Evolutionary conservation across 1,284 basidiomycete genomes (phyloP), one percentile per base, ranked within the genome.

Genomic region (Somion occarium): DNA sequence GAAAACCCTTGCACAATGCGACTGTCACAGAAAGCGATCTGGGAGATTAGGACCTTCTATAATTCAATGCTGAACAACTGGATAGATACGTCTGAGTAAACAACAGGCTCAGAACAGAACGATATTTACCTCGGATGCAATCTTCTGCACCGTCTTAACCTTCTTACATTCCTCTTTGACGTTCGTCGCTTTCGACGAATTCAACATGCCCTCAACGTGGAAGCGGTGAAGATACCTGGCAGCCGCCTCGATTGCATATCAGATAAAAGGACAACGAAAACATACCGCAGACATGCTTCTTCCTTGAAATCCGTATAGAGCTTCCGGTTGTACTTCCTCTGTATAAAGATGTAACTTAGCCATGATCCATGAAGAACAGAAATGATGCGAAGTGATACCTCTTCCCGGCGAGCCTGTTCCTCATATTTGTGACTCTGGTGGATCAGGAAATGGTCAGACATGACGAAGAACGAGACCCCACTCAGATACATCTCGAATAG

Each of bases 361-460:
- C 22, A 7, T 23, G 41, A 11, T 37, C 19, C 27, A 45, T 38
- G 49, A 24, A 11, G 3, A 18, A 12, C 13, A 9, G 15, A 48
- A 20, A 34, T 25, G 12, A 7, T 34, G 20, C 34, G 13, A 38
- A 20, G 44, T 57, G 59, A 19, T 50, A 85, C 87, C 75, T 91
- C 88, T 50, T 74, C 74, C 56, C 76, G 78, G 7, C 89, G 73
- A 5, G 78, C 80, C 44, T 74, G 73, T 64, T 92, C 90, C 60
- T 90, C 88, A 62, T 93, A 93, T 12, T 72, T 69, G 59, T 93
- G 91, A 55, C 82, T 88, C 69, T 91, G 90, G 64, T 93, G 91
- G 43, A 93, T 82, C 50, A 93, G 73, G 61, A 92, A 93, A 66
- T 93, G 90, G 64, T 93, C 89, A 3, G 85, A 73, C 18, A 93